Conservation (phyloP, 176 grass and related monocot species). For the Oryza nivara region DNA sequence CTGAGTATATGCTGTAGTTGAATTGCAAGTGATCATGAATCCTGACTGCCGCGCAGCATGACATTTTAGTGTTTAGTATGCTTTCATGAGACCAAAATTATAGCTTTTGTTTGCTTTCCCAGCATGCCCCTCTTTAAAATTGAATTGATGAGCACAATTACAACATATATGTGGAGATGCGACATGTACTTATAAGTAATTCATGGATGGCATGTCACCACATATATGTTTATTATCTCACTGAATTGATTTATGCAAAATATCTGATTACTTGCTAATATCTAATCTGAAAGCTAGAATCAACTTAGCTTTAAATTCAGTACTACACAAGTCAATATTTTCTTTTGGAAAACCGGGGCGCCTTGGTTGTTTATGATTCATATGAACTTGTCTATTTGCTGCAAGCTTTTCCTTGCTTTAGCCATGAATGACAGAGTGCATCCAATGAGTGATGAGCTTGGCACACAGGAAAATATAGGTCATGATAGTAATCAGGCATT, state of each 20-base stretch:
- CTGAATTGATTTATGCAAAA: not conserved
- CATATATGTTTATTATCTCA: not conserved
- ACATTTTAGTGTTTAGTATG: slow-evolving; percentile 8
- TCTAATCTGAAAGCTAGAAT: not conserved
- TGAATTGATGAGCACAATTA: not conserved
- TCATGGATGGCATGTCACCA: not conserved
- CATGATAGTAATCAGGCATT: not conserved
- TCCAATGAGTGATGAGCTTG: not conserved
- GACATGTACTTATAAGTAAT: not conserved
- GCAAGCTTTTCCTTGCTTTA: not conserved
- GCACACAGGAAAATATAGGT: not conserved
- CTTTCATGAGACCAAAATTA: not conserved
- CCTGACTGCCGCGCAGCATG: not conserved
- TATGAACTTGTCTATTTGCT: slow-evolving; percentile 21
- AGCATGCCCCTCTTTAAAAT: not conserved
- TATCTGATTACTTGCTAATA: not conserved
- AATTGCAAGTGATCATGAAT: slow-evolving; percentile 28
- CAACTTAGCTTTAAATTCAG: not conserved
- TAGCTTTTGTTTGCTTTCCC: not conserved
- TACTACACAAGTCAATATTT: not conserved
- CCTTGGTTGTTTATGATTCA: slow-evolving; percentile 13
- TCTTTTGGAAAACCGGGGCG: not conserved
- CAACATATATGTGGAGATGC: not conserved
- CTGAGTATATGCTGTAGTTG: not conserved
- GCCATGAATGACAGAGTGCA: slow-evolving; percentile 26